These are phyloP conservation scores for Sporormia fimetaria DNA, from an alignment of 495 filamentous ascomycete genomes.

Conservation along the genomic window DNA sequence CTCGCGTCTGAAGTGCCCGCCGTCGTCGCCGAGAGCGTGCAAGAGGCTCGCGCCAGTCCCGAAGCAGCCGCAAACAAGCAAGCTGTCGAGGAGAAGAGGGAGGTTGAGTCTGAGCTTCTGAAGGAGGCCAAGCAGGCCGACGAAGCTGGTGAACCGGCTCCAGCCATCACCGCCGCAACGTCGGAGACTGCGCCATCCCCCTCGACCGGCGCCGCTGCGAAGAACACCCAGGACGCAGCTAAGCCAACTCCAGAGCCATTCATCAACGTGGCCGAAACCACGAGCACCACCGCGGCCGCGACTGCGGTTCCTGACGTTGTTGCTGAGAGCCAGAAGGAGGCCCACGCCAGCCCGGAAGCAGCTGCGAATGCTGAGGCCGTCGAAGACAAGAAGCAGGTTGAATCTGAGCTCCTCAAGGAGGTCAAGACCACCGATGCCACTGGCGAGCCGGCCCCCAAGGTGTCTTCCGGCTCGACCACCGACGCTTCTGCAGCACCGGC, in stretches of 20 bases:
- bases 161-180: slow-evolving; percentile 20
- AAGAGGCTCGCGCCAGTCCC: slow-evolving; percentile 49
- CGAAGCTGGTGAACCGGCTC: slow-evolving; percentile 29
- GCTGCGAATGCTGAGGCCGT: slow-evolving; percentile 17
- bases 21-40: slow-evolving; percentile 61
- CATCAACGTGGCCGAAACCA: slow-evolving; percentile 55
- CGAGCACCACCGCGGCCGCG: slow-evolving; percentile 58
- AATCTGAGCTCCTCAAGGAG: slow-evolving; percentile 17
- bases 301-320: slow-evolving; percentile 44
- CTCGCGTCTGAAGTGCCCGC: slow-evolving; percentile 47
- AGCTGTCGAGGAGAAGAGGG: slow-evolving; percentile 16
- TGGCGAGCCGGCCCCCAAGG: neutral
- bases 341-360: slow-evolving; percentile 12
- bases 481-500: slow-evolving; percentile 5
- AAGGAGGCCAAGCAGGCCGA: slow-evolving; percentile 15
- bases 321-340: slow-evolving; percentile 18
- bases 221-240: no score
- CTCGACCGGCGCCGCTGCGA: neutral
- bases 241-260: no score
- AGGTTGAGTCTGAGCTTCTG: slow-evolving; percentile 20
- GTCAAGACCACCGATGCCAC: slow-evolving; percentile 3
- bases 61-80: slow-evolving; percentile 57
- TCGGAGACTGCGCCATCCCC: slow-evolving; percentile 11
- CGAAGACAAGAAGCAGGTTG: slow-evolving; percentile 22
- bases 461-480: slow-evolving; percentile 2